These are phyloP conservation scores for Metschnikowia bowlesiae DNA, from an alignment of 805 yeast species.

Conservation along the genomic window DNA sequence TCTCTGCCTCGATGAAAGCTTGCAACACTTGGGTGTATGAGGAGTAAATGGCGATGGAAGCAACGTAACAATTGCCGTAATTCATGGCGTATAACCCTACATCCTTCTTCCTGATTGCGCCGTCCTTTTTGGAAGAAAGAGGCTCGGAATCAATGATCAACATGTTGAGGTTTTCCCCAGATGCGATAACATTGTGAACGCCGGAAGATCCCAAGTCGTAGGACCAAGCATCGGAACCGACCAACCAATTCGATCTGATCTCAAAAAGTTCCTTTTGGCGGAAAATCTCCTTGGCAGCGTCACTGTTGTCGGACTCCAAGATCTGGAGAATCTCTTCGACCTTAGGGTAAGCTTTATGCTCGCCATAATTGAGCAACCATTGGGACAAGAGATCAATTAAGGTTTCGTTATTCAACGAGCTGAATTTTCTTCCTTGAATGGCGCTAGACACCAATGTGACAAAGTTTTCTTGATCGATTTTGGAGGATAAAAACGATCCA, in stretches of 20 bases:
- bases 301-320: conserved; percentile 38
- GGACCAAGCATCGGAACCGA: conserved; percentile 95
- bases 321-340: conserved; percentile 33
- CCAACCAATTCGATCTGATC: conserved; percentile 65
- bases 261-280: conserved; percentile 43
- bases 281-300: conserved; percentile 43
- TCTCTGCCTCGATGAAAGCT: conserved; percentile 85
- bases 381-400: conserved; percentile 56
- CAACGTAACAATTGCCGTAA: conserved; percentile 83
- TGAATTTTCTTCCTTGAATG: conserved; percentile 42
- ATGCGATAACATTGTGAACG: conserved; percentile 75
- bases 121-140: conserved; percentile 33
- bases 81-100: conserved; percentile 94
- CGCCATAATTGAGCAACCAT: conserved; percentile 60
- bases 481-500: conserved; percentile 63
- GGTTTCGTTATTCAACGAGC: conserved; percentile 40
- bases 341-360: conserved; percentile 27
- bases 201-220: conserved; percentile 91
- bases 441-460: conserved; percentile 43
- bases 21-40: conserved; percentile 91
- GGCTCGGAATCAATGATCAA: conserved; percentile 87
- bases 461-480: conserved; percentile 48
- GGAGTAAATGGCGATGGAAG: conserved; percentile 89
- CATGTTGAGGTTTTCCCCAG: conserved; percentile 75
- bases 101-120: conserved; percentile 73